Conservation (phyloP, 805 yeast species). For the Naumovozyma dairenensis region DNA sequence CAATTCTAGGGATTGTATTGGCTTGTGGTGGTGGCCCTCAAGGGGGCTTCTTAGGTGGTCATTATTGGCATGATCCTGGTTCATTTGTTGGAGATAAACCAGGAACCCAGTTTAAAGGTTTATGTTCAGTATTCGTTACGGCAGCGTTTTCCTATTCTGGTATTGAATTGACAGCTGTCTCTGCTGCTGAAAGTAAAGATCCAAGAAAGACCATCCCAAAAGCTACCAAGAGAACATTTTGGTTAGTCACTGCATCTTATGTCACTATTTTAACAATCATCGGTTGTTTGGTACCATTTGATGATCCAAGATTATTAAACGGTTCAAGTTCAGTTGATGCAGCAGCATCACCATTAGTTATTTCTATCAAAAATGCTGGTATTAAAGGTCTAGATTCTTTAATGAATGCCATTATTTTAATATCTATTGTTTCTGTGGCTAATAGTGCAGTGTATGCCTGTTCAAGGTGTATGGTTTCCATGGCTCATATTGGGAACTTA, state of each 20-base stretch:
- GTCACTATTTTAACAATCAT: conserved; percentile 45
- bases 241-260: conserved; percentile 70
- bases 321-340: conserved; percentile 44
- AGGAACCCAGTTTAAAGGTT: conserved; percentile 39
- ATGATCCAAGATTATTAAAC: conserved; percentile 39
- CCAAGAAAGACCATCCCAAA: conserved; percentile 60
- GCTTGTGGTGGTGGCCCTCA: conserved; percentile 38
- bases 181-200: conserved; percentile 67
- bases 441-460: conserved; percentile 63
- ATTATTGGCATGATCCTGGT: conserved; percentile 46
- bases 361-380: conserved; percentile 59
- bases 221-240: conserved; percentile 74
- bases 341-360: conserved; percentile 64
- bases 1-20: conserved; percentile 43
- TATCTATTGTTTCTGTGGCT: conserved; percentile 64
- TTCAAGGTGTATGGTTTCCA: conserved; percentile 57
- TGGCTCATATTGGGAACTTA: conserved; percentile 57
- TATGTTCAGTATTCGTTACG: conserved; percentile 44
- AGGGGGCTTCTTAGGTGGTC: conserved; percentile 36
- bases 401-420: conserved; percentile 59
- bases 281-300: conserved; percentile 60
- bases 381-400: conserved; percentile 58
- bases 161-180: conserved; percentile 62
- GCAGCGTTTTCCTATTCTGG: conserved; percentile 65
- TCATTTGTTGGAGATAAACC: conserved; percentile 42